Conservation (phyloP, 1,284 basidiomycete genomes). For the Erythrobasidium hasegawianum region DNA sequence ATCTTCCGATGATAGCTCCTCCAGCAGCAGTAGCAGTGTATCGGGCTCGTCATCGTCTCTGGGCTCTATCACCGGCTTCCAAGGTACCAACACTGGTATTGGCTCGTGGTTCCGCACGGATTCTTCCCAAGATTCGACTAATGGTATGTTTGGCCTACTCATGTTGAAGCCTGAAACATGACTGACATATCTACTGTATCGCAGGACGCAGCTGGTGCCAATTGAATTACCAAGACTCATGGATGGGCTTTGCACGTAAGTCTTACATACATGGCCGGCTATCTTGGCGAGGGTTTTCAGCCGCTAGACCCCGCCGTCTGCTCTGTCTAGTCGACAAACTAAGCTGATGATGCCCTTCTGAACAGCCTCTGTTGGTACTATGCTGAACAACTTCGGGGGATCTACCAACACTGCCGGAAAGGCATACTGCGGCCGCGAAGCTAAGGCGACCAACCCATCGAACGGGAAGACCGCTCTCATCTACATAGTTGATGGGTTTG, state of each 20-base stretch:
- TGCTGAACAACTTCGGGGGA: conserved; percentile 30
- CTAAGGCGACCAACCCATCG: conserved; percentile 20
- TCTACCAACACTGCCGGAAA: conserved; percentile 27
- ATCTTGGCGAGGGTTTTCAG: too few relatives aligned
- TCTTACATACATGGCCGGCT: too few relatives aligned
- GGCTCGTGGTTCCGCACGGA: conserved; percentile 29
- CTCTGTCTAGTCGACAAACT: too few relatives aligned
- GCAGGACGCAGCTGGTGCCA: conserved; percentile 28
- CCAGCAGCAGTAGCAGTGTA: neutral
- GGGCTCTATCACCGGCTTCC: conserved; percentile 31
- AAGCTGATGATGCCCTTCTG: too few relatives aligned
- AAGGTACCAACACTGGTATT: conserved; percentile 27
- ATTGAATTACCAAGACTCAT: conserved; percentile 24
- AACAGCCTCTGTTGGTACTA: conserved; percentile 24
- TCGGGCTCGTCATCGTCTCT: conserved; percentile 15
- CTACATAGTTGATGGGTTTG: conserved; percentile 30
- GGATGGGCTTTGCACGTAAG: conserved; percentile 29
- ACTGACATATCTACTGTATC: too few relatives aligned
- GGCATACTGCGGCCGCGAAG: conserved; percentile 38
- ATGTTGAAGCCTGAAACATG: too few relatives aligned
- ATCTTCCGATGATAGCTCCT: neutral
- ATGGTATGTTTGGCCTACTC: too few relatives aligned
- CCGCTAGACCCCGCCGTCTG: too few relatives aligned
- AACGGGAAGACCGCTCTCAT: conserved; percentile 25
- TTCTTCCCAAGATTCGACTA: conserved; percentile 14